A percentile compares a stretch with the other conserved stretches of the same genome.
Evolutionary conservation across 164 flowering plant species (phyloP).

Genomic region (Vitis amurensis): DNA sequence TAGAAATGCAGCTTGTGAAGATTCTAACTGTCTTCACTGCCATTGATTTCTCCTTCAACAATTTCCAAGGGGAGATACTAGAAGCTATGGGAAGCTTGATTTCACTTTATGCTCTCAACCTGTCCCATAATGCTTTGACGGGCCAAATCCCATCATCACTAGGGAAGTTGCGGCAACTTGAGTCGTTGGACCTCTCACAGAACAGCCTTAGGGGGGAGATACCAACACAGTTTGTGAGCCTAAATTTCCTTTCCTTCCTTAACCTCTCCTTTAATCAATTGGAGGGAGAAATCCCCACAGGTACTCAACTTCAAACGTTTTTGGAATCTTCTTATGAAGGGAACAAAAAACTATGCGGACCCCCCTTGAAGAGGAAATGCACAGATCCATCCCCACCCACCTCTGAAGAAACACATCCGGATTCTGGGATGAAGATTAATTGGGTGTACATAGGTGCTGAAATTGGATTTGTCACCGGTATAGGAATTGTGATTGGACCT

Average conservation of each 20-base stretch:
- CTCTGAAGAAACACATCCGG: no score
- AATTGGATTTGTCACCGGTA: constrained; percentile 19
- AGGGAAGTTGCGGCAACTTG: no score
- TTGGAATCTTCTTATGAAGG: constrained; percentile 14
- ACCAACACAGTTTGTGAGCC: no score
- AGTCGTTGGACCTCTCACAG: no score
- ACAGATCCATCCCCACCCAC: no score
- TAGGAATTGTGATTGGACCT: constrained; percentile 12
- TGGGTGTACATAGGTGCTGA: constrained; percentile 11
- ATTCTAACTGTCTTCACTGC: not conserved
- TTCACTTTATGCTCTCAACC: constrained; percentile 21
- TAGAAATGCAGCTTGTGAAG: not conserved
- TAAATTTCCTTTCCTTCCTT: no score
- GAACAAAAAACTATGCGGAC: constrained; percentile 21
- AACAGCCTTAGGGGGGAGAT: no score
- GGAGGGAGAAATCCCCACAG: not conserved
- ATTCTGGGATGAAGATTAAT: not conserved
- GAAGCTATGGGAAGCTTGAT: not conserved
- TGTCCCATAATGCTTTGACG: not conserved
- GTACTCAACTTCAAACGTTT: constrained; percentile 13
- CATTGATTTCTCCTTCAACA: no score
- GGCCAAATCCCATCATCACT: constrained; percentile 8
- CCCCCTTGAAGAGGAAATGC: not conserved
- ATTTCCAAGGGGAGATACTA: not conserved
- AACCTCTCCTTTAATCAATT: no score